Evolutionary conservation across 441 rosid species (phyloP), one percentile per base, ranked within the genome.

Genomic region (Gossypium davidsonii): DNA sequence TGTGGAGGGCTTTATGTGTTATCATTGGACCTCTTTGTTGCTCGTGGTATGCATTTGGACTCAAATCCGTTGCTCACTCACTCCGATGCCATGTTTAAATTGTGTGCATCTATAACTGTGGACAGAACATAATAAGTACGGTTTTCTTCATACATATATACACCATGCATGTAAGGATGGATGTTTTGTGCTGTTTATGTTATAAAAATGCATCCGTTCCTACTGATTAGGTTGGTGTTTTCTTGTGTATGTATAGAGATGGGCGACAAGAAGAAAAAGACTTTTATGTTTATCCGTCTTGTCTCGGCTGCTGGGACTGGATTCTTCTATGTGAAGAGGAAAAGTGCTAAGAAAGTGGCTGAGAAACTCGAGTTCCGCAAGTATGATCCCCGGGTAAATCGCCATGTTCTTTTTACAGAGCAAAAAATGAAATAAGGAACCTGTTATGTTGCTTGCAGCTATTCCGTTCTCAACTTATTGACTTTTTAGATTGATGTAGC

Each of bases 241-340:
- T 31, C 20, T 4, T 2, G 9, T 75, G 49, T 65, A 17, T 62
- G 14, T 49, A 23, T 72, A 78, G 73, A 23, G 72, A 89, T 93
- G 98, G 95, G 97, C 66, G 94, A 86, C 82, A 93, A 89, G 85
- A 91, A 86, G 84, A 89, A 88, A 89, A 93, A 88, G 87, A 86
- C 98, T 37, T 92, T 92, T 73, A 90, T 92, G 88, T 92, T 94
- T 78, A 86, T 92, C 51, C 87, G 96, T 78, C 93, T 94, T 10
- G 94, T 94, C 23, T 94, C 99, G 0, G 92, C 97, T 34, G 99
- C 99, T 21, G 98, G 99, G 60, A 92, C 94, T 46, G 98, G 97
- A 26, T 94, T 94, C 88, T 94, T 94, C 86, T 92, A 92, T 52
- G 99, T 91, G 64, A 90, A 91, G 88, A 86, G 85, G 89, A 94